Base-by-base conservation (phyloP, 805 yeast species). In the Limtongozyma cylindracea region DNA sequence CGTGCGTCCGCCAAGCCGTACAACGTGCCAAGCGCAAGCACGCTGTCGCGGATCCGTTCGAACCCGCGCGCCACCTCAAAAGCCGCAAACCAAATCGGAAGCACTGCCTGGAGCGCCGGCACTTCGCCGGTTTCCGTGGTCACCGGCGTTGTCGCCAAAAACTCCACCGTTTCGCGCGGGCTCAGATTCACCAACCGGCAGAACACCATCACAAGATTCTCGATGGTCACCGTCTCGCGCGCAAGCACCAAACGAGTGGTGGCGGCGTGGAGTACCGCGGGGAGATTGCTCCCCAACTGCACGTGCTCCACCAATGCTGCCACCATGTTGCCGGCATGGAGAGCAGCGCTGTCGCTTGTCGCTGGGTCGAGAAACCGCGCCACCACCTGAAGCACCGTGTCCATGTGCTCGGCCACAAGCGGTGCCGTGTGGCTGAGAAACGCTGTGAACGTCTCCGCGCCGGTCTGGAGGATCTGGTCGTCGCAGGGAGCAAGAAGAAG, bases 41-140 rank as follows among this genome's bases (percentile, higher is more conserved):
- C 57, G 33, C 62, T 64, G 20, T 52, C 63, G 28, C 61, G 54
- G 21, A 82, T 77, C 26, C 64, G 64, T 13, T 66, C 73, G 25
- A 57, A 66, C 0, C 95, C 94, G 27, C 84, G 54, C 18, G 82
- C 60, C 2, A 70, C 64, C 32, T 76, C 84, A 41, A 77, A 82
- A 3, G 77, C 59, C 13, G 61, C 63, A 21, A 84, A 56, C 96
- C 96, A 88, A 23, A 73, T 68, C 2, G 70, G 68, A 23, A 84
- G 39, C 2, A 77, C 61, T 3, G 56, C 42, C 12, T 47, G 47
- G 7, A 80, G 46, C 1, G 72, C 69, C 13, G n/a, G n/a, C n/a
- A n/a, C n/a, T n/a, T n/a, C n/a, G n/a, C n/a, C n/a, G n/a, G n/a
- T n/a, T n/a, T 7, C 6, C 16, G 10, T 10, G 3, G 11, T 18